phyloP scores from a whole-genome alignment of 1,139 yeast species.

The Scheffersomyces insectosa region DNA sequence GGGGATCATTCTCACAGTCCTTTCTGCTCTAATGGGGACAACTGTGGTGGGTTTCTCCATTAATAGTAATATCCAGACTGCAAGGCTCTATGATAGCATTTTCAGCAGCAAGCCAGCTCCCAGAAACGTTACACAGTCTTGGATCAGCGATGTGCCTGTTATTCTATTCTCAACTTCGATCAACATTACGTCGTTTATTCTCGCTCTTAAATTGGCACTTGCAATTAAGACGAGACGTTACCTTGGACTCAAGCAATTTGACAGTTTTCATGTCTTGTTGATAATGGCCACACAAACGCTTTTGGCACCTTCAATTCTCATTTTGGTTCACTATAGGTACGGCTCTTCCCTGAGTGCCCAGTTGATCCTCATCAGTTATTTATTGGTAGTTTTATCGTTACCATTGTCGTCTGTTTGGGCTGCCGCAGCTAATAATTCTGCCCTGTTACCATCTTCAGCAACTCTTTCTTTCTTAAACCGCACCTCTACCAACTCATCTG shows the following conservation, averaged over 20 bases:
- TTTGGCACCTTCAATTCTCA: conserved; percentile 70
- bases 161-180: conserved; percentile 72
- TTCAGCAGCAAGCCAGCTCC: conserved; percentile 4
- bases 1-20: conserved; percentile 39
- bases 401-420: conserved; percentile 94
- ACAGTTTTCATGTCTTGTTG: conserved; percentile 73
- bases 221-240: conserved; percentile 74
- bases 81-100: conserved; percentile 14
- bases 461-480: conserved; percentile 20
- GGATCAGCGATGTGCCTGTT: conserved; percentile 51
- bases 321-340: conserved; percentile 49
- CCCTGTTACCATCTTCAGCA: conserved; percentile 24
- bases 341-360: conserved; percentile 12
- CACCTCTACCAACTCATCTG: conserved; percentile 5
- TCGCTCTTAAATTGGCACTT: conserved; percentile 58
- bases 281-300: conserved; percentile 85
- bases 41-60: conserved; percentile 58
- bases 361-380: conserved; percentile 23
- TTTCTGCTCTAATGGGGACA: conserved; percentile 46
- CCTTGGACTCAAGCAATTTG: conserved; percentile 80
- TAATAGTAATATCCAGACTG: conserved; percentile 23
- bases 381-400: conserved; percentile 57
- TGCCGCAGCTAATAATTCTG: conserved; percentile 49
- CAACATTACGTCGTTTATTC: conserved; percentile 57
- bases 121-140: conserved; percentile 4